Base-by-base conservation (phyloP, 2,329 filamentous ascomycete genomes). In the Magnaporthiopsis rhizophila region DNA sequence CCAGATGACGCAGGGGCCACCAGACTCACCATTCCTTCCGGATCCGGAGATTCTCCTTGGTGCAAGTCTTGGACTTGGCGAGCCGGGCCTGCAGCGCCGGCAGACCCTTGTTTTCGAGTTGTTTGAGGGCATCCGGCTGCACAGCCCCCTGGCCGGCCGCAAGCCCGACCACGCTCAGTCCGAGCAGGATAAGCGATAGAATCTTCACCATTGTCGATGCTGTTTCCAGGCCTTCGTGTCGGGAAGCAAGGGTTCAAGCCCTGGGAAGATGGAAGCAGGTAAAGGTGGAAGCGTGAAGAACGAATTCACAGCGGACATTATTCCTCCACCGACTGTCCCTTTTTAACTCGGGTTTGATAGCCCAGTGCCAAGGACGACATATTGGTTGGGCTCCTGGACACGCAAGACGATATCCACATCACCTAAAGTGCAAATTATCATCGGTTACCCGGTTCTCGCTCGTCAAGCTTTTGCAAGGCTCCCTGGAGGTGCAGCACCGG, bases 61-160 rank as follows among this genome's bases (percentile, higher is more conserved):
- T 72, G 66, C 72, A 74, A 15, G 72, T 73, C 66, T 68, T 68
- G n/a, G 72, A 73, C 68, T 70, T 71, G 61, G 72, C 71, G 13
- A 74, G 53, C 24, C 66, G 65, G 26, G 68, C 69, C 50, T 73
- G 69, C n/a, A 74, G 63, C 61, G 65, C 65, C 6, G 69, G 65
- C 18, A 69, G 65, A 12, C 71, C 72, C 62, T 71, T 69, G 58
- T 68, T 69, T 65, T 73, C 69, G 11, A 74, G 70, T 59, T 73
- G 70, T 24, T 67, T 59, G 13, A 74, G 70, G 1, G 69, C 71
- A 56, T 74, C 72, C 3, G 62, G 62, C 56, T 63, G 62, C 15
- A 38, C 32, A 2, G 7, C 24, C 5, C 50, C 34, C 30, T 57
- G 34, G 34, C 53, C 62, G 13, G 32, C 50, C 13, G 38, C 34